Base-by-base conservation (phyloP, 805 yeast species). In the Schwanniomyces pseudopolymorphus region DNA sequence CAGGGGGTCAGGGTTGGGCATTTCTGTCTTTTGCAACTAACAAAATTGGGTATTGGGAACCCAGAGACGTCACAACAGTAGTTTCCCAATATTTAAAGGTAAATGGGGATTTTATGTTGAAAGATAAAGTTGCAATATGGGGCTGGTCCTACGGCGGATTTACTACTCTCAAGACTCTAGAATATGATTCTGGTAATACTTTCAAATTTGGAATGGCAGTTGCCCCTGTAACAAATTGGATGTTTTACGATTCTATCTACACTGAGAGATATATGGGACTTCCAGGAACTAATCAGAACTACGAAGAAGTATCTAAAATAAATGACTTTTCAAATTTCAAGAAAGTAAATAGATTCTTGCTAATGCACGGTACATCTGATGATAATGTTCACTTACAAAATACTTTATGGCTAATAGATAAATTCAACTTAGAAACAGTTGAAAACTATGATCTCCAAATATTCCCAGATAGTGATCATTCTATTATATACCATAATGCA, bases 81-180 rank as follows among this genome's bases (percentile, higher is more conserved):
- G 74, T 81, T 0, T 64, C 77, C 35, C 71, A 69, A 28, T 83
- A 81, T 59, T 75, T 86, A 5, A 48, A 66, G 19, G 64, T 64
- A 5, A 70, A 71, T 46, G 48, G 55, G 28, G 59, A 67, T 8
- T 76, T 75, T 49, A 73, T 87, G 16, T 87, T 91, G 60, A 64
- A 71, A 20, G 69, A 76, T 3, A 78, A 80, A 49, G 83, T 89
- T 10, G 95, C 96, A 0, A 80, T 92, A 45, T 94, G 97, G 92
- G 99, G 99, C 7, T 94, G 99, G 99, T 87, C 96, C 19, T 94
- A 92, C 62, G 99, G 99, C 40, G 99, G 98, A 0, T 94, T 81
- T 61, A 78, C 89, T 76, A 90, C 99, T 0, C 76, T 94, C 56
- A 94, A 91, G 67, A 86, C 96, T 0, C 70, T 94, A 40, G 98